phyloP scores from a whole-genome alignment of 73 alveolate genomes.

The Halteria grandinella region DNA sequence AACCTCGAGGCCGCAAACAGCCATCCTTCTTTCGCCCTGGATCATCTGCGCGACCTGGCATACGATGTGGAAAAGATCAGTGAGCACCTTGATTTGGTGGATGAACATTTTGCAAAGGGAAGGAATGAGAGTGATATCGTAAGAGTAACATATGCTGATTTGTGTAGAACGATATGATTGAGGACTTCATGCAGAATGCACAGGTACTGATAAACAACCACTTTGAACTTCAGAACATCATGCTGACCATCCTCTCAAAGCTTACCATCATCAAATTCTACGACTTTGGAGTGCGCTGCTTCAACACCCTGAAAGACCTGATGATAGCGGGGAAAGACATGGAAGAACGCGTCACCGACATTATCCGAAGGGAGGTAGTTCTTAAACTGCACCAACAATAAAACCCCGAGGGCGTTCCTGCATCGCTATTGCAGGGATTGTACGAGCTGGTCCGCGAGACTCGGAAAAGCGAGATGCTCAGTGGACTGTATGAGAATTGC shows the following conservation, averaged over 20 bases:
- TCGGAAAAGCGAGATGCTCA: slow-evolving; percentile 42
- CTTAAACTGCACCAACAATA: slow-evolving; percentile 21
- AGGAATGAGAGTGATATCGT: slow-evolving; percentile 46
- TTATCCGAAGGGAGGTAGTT: slow-evolving; percentile 40
- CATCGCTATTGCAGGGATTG: slow-evolving; percentile 44
- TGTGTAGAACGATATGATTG: slow-evolving; percentile 40
- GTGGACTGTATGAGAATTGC: slow-evolving; percentile 40
- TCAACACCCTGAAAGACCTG: slow-evolving; percentile 53
- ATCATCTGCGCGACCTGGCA: slow-evolving; percentile 53
- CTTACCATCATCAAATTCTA: slow-evolving; percentile 53
- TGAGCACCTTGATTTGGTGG: slow-evolving; percentile 54
- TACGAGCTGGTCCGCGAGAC: slow-evolving; percentile 39
- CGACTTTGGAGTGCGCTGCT: slow-evolving; percentile 64
- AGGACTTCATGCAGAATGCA: slow-evolving; percentile 58
- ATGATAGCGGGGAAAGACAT: slow-evolving; percentile 61
- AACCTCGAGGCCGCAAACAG: slow-evolving; percentile 67
- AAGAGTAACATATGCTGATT: not conserved
- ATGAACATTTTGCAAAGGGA: slow-evolving; percentile 23
- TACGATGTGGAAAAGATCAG: slow-evolving; percentile 62
- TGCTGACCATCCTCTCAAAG: slow-evolving; percentile 49
- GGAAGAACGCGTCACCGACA: slow-evolving; percentile 44
- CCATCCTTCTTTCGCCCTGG: slow-evolving; percentile 59
- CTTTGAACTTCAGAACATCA: slow-evolving; percentile 29
- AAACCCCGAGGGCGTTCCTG: slow-evolving; percentile 55
- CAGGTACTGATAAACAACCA: slow-evolving; percentile 42